Evolutionary conservation across 306 rosid genomes (phyloP).

Genomic region (Cicer yamashitae): DNA sequence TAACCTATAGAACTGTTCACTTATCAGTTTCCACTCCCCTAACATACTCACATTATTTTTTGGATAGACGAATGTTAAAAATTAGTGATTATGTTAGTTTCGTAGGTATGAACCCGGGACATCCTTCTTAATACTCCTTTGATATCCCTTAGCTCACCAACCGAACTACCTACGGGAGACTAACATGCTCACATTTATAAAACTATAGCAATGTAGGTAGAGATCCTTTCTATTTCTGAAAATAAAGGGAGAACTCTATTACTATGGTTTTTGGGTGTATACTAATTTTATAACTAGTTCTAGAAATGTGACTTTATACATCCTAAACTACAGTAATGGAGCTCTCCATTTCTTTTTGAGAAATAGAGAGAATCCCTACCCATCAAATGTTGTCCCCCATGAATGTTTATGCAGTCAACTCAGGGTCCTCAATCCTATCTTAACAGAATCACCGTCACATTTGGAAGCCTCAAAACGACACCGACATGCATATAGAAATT

Average conservation of each 20-base stretch:
- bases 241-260: neutral
- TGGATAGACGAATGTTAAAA: no score
- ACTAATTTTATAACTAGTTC: neutral
- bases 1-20: neutral
- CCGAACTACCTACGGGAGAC: no score
- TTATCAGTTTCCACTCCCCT: neutral
- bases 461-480: neutral
- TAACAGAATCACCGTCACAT: neutral
- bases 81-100: no score
- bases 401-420: neutral
- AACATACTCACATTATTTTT: neutral
- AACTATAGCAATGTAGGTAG: neutral
- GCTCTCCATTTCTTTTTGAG: neutral
- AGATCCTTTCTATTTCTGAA: neutral
- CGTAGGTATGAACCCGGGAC: no score
- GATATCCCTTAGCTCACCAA: no score
- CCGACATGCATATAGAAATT: neutral
- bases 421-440: constrained; percentile 25
- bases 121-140: no score
- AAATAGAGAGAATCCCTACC: neutral
- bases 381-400: constrained; percentile 25
- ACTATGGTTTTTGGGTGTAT: neutral
- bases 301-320: neutral
- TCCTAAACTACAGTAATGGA: neutral
- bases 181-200: neutral